Base-by-base conservation (phyloP, 169 alveolate species). In the Babesia gibsoni region DNA sequence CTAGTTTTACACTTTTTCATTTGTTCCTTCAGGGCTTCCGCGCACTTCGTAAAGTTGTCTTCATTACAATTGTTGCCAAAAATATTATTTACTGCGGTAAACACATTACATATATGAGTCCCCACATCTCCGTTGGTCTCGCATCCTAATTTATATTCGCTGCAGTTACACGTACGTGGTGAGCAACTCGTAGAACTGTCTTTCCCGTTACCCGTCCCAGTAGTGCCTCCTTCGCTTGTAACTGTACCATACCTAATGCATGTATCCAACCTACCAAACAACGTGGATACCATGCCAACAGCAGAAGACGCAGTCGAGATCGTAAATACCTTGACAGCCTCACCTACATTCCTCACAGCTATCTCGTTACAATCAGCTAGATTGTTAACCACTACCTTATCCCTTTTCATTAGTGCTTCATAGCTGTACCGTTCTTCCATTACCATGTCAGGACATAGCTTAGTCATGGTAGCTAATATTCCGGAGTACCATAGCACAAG, bases 401-500 rank as follows among this genome's bases (percentile, higher is more conserved):
- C 72, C 45, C n/a, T 29, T 7, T 22, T 14, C 2, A 42, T 42
- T 2, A 33, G 1, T 2, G 58, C 0, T 3, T 27, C 7, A 20
- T 61, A 61, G 33, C 50, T 61, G 2, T 10, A 42, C 14, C 29
- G 23, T 2, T 61, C 59, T 5, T 61, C 7, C n/a, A n/a, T n/a
- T n/a, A n/a, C n/a, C n/a, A n/a, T n/a, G 0, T 61, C 72, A 2
- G 59, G 46, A 23, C 72, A 61, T 7, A 61, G 27, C 35, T 46
- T 42, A 30, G 41, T 16, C 20, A 61, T 41, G n/a, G 36, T 61
- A 1, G 25, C 20, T 32, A 12, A 0, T 0, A 61, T 20, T 35
- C 72, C 72, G 20, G 72, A 12, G 29, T 61, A 61, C 72, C 72
- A 61, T 1, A 29, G 9, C 22, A 61, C 59, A 8, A 61, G 52